Percentiles rank a stretch among this genome's conserved stretches.
These are phyloP conservation scores for Fusarium sp. DNA, from an alignment of 2,329 filamentous ascomycete species.

Conservation along the genomic window DNA sequence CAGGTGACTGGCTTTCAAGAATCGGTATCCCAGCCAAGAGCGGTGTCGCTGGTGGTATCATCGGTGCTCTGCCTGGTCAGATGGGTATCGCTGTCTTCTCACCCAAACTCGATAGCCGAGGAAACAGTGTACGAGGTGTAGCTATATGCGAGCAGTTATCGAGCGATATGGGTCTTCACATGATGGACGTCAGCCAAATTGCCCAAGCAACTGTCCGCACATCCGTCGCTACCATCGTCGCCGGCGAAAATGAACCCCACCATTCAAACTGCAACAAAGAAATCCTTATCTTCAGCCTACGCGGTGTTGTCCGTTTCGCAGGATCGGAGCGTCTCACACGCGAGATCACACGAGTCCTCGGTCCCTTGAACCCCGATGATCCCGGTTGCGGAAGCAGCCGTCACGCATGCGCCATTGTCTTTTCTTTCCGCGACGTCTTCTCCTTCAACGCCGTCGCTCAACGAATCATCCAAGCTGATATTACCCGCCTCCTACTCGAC, in stretches of 20 bases:
- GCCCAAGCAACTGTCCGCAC: conserved; percentile 48
- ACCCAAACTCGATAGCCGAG: conserved; percentile 49
- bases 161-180: conserved; percentile 51
- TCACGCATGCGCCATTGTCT: conserved; percentile 48
- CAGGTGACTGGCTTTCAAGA: conserved; percentile 54
- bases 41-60: conserved; percentile 51
- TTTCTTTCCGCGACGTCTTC: conserved; percentile 51
- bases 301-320: conserved; percentile 51
- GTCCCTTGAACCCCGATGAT: conserved; percentile 35
- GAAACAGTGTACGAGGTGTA: conserved; percentile 51
- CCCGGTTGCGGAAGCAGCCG: conserved; percentile 44
- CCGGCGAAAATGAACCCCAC: conserved; percentile 43
- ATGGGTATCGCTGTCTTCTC: conserved; percentile 51
- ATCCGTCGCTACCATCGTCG: conserved; percentile 48
- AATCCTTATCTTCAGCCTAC: conserved; percentile 49
- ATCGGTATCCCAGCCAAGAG: conserved; percentile 56
- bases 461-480: conserved; percentile 47
- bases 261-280: conserved; percentile 46
- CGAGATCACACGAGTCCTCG: conserved; percentile 48
- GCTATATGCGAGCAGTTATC: conserved; percentile 50
- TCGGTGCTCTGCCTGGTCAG: conserved; percentile 50
- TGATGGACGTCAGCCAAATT: conserved; percentile 53
- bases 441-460: conserved; percentile 49
- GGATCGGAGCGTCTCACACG: conserved; percentile 51
- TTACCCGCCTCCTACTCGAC: conserved; percentile 42